These are phyloP conservation scores for Sarocladium strictum DNA, from an alignment of 2,329 filamentous ascomycete species.

Conservation along the genomic window DNA sequence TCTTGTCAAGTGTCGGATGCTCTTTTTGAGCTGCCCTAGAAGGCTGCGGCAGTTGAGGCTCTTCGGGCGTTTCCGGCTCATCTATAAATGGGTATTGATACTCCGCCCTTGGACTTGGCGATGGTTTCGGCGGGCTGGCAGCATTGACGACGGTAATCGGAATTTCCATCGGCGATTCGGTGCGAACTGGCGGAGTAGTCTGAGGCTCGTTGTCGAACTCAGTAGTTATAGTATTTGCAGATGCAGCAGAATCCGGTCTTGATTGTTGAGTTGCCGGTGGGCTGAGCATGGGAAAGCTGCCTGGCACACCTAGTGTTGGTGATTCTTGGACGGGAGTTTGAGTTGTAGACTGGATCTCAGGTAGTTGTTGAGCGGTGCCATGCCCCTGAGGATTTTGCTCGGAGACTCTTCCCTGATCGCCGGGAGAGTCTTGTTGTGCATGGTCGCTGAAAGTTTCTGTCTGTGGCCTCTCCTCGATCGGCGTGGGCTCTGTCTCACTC, in stretches of 20 bases:
- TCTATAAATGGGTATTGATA: slow-evolving; percentile 48
- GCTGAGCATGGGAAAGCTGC: slow-evolving; percentile 46
- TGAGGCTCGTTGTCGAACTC: slow-evolving; percentile 72
- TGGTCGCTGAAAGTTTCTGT: slow-evolving; percentile 10
- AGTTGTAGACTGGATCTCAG: neutral
- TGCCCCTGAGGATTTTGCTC: neutral
- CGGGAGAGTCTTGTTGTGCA: slow-evolving; percentile 1
- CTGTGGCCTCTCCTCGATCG: neutral
- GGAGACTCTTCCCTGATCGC: neutral
- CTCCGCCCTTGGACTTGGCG: slow-evolving; percentile 27
- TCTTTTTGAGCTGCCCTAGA: neutral
- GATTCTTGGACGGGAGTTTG: slow-evolving; percentile 41
- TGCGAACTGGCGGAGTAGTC: slow-evolving; percentile 42
- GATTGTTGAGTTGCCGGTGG: slow-evolving; percentile 37
- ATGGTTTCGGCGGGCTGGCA: slow-evolving; percentile 21
- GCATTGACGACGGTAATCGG: slow-evolving; percentile 22
- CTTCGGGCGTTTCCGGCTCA: slow-evolving; percentile 25
- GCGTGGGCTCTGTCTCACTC: slow-evolving; percentile 4
- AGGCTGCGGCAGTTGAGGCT: slow-evolving; percentile 1
- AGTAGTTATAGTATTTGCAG: slow-evolving; percentile 54
- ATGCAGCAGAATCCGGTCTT: slow-evolving; percentile 52
- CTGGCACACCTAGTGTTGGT: slow-evolving; percentile 61
- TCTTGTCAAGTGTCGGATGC: slow-evolving; percentile 5
- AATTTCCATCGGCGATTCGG: slow-evolving; percentile 20
- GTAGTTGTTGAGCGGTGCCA: neutral